Evolutionary conservation across 768 basidiomycete species (phyloP).

Genomic region (Cystofilobasidium bisporidii): DNA sequence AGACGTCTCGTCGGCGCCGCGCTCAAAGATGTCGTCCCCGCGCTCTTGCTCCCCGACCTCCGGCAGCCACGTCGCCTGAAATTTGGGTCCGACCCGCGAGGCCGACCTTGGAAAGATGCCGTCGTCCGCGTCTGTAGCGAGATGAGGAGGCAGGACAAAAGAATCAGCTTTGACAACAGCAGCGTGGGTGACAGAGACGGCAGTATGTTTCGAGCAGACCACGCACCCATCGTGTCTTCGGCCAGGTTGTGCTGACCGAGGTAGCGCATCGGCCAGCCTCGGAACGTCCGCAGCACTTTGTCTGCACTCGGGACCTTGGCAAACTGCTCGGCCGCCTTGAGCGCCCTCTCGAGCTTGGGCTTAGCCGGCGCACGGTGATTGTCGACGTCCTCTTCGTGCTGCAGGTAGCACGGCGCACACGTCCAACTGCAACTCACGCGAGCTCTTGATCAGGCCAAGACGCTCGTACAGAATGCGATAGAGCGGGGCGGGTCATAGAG

Average conservation of each 20-base stretch:
- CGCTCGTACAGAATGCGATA: no score
- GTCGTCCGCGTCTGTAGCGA: slow-evolving; percentile 97
- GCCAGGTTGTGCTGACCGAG: slow-evolving; percentile 56
- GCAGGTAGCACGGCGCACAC: slow-evolving; percentile 8
- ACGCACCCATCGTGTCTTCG: neutral
- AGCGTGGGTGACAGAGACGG: no score
- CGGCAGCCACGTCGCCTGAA: slow-evolving; percentile 54
- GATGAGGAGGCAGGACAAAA: no score
- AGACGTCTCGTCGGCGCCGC: slow-evolving; percentile 2
- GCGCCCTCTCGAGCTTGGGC: neutral
- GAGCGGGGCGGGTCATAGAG: neutral
- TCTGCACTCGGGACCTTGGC: slow-evolving; percentile 4
- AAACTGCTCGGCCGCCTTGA: slow-evolving; percentile 1
- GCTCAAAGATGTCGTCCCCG: neutral
- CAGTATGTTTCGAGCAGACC: slow-evolving; percentile 8
- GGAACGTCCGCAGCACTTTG: slow-evolving; percentile 12
- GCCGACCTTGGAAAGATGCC: slow-evolving; percentile 89
- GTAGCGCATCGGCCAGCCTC: slow-evolving; percentile 62
- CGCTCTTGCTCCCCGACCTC: slow-evolving; percentile 28
- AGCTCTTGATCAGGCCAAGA: no score
- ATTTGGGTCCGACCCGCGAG: slow-evolving; percentile 80
- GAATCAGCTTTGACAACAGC: no score
- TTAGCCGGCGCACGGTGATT: neutral
- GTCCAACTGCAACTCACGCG: slow-evolving; percentile 9
- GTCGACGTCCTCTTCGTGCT: slow-evolving; percentile 13